These are phyloP conservation scores for Claviceps africana DNA, from an alignment of 2,329 filamentous ascomycete species.

Conservation along the genomic window DNA sequence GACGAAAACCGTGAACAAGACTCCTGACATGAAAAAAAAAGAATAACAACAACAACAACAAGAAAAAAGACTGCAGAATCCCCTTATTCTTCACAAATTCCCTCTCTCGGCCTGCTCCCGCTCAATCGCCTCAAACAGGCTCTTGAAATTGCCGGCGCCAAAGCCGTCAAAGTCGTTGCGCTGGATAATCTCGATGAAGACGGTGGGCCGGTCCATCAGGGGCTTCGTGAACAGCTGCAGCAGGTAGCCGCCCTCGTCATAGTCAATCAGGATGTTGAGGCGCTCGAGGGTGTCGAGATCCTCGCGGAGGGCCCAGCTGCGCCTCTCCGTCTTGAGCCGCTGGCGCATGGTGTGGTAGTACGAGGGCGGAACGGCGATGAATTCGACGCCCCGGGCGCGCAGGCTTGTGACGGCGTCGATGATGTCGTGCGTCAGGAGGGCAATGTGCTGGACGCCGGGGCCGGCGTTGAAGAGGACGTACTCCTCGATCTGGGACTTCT, in stretches of 20 bases:
- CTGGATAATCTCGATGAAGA: slow-evolving; percentile 95
- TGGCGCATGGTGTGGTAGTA: slow-evolving; percentile 71
- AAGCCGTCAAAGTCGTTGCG: slow-evolving; percentile 82
- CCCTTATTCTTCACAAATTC: slow-evolving; percentile 55
- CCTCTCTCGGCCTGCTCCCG: slow-evolving; percentile 77
- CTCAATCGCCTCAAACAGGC: slow-evolving; percentile 88
- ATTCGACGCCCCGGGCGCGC: slow-evolving; percentile 78
- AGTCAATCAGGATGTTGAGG: slow-evolving; percentile 85
- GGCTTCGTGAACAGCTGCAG: slow-evolving; percentile 70
- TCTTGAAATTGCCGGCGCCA: slow-evolving; percentile 92
- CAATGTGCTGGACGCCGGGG: slow-evolving; percentile 85
- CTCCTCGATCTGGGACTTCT: slow-evolving; percentile 89
- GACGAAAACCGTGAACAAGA: no score
- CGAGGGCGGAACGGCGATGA: slow-evolving; percentile 75
- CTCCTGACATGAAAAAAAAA: no score
- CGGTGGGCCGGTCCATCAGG: slow-evolving; percentile 84
- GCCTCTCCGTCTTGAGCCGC: slow-evolving; percentile 51
- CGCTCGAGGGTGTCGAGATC: slow-evolving; percentile 63
- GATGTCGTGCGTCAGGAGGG: slow-evolving; percentile 70
- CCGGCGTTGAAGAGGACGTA: slow-evolving; percentile 83
- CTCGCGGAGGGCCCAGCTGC: slow-evolving; percentile 55
- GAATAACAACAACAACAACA: not conserved
- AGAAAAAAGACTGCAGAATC: not conserved
- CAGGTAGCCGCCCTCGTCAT: slow-evolving; percentile 83
- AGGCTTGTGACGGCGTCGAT: slow-evolving; percentile 62